phyloP scores from a whole-genome alignment of 169 alveolate genomes.

The Eimeria brunetti region DNA sequence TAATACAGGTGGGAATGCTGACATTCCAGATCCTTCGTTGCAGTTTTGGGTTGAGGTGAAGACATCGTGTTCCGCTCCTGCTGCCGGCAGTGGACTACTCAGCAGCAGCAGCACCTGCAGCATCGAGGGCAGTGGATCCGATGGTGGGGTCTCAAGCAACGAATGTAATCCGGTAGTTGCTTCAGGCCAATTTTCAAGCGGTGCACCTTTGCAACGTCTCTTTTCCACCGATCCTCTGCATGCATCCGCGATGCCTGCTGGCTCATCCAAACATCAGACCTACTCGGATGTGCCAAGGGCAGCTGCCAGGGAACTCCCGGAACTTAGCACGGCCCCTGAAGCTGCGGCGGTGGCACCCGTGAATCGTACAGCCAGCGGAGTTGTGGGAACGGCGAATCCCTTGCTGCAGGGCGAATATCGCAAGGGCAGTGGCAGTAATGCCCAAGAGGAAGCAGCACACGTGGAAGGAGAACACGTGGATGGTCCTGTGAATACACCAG shows the following conservation, averaged over 20 bases:
- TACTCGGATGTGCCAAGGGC: background rate
- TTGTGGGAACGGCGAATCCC: constrained; percentile 6
- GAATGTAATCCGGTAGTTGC: background rate
- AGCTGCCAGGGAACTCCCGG: background rate
- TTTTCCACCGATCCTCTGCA: constrained; percentile 46
- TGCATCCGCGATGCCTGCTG: background rate
- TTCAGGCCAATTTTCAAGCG: background rate
- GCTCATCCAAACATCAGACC: background rate
- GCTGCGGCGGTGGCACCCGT: background rate
- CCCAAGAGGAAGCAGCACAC: background rate
- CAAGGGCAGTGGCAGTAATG: background rate
- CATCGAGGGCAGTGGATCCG: background rate
- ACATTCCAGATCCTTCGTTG: background rate
- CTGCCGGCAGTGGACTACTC: background rate
- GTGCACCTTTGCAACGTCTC: background rate
- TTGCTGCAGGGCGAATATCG: constrained; percentile 27
- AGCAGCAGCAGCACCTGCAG: background rate
- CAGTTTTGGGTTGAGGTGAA: background rate
- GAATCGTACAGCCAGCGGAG: background rate
- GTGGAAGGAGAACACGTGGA: background rate
- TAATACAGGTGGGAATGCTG: background rate
- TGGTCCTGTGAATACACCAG: too few species aligned
- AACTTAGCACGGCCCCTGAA: background rate
- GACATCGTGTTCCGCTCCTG: background rate
- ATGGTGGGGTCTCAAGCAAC: background rate